These are phyloP conservation scores for Inosperma sp. DNA, from an alignment of 768 basidiomycete genomes.

Conservation along the genomic window DNA sequence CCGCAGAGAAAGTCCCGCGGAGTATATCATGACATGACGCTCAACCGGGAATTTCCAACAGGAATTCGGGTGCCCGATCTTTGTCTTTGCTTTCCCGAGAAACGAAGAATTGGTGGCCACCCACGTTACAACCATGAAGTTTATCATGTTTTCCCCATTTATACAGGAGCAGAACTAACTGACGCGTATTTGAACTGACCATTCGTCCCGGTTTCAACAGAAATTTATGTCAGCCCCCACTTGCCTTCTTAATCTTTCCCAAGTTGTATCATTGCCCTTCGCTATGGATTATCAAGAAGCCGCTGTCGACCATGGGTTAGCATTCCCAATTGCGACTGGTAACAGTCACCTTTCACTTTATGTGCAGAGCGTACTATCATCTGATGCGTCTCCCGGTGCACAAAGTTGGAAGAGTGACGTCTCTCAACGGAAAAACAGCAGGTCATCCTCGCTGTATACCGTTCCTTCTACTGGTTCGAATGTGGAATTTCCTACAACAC, in stretches of 20 bases:
- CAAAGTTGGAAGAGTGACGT: conserved; percentile 7
- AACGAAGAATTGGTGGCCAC: too few species aligned
- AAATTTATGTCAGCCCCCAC: conserved; percentile 19
- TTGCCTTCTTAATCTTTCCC: conserved; percentile 2
- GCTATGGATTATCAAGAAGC: conserved; percentile 16
- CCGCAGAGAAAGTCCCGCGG: too few species aligned
- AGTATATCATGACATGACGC: too few species aligned
- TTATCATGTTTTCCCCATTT: background rate
- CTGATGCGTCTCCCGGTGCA: conserved; percentile 10
- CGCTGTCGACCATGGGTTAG: background rate
- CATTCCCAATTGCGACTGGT: background rate
- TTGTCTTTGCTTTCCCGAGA: too few species aligned
- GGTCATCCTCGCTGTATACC: conserved; percentile 2
- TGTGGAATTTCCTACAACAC: background rate
- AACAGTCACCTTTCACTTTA: background rate
- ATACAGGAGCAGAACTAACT: background rate
- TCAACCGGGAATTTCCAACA: too few species aligned
- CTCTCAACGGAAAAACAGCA: conserved; percentile 4
- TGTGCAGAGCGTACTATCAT: background rate
- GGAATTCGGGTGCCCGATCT: too few species aligned
- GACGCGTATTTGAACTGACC: conserved; percentile 5
- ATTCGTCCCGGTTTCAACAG: conserved; percentile 3
- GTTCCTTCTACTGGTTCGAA: conserved; percentile 2
- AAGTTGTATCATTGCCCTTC: background rate
- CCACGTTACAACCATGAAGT: too few species aligned